These are phyloP conservation scores for Penicillium sp. DNA, from an alignment of 2,329 filamentous ascomycete species.

Conservation along the genomic window DNA sequence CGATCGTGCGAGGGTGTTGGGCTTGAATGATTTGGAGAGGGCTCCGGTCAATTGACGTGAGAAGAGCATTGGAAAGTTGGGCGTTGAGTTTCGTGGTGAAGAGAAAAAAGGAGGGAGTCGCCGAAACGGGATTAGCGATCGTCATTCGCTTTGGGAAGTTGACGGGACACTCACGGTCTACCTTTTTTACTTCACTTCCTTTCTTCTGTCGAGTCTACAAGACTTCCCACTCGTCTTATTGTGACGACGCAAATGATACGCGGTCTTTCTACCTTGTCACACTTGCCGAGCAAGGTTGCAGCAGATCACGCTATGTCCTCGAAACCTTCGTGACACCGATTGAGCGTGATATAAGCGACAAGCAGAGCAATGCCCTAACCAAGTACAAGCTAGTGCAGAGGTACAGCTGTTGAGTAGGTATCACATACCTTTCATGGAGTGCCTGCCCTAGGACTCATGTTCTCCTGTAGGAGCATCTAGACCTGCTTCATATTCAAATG, in stretches of 20 bases:
- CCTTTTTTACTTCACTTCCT: too few species aligned
- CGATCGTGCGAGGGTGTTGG: conserved; percentile 9
- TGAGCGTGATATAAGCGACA: not conserved
- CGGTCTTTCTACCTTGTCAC: not conserved
- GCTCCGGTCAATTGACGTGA: conserved; percentile 14
- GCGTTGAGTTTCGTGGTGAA: not conserved
- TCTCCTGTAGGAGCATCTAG: not conserved
- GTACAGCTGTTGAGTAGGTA: not conserved
- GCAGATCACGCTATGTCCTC: not conserved
- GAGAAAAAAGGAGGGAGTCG: conserved; percentile 12
- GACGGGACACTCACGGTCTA: not conserved
- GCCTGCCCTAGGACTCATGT: not conserved
- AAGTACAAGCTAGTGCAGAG: not conserved
- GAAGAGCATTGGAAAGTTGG: not conserved
- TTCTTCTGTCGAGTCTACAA: too few species aligned
- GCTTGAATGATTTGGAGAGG: conserved; percentile 13
- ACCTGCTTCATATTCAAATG: not conserved
- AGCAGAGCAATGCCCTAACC: not conserved
- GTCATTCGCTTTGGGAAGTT: not conserved
- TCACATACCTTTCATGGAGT: not conserved
- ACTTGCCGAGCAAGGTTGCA: not conserved
- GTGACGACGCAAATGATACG: too few species aligned
- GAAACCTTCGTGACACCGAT: not conserved
- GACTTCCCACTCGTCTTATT: too few species aligned
- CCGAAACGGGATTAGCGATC: conserved; percentile 18